A percentile compares a stretch with the other conserved stretches of the same genome.
phyloP scores from a whole-genome alignment of 176 grass and related monocot species.

The Bolboschoenus planiculmis region DNA sequence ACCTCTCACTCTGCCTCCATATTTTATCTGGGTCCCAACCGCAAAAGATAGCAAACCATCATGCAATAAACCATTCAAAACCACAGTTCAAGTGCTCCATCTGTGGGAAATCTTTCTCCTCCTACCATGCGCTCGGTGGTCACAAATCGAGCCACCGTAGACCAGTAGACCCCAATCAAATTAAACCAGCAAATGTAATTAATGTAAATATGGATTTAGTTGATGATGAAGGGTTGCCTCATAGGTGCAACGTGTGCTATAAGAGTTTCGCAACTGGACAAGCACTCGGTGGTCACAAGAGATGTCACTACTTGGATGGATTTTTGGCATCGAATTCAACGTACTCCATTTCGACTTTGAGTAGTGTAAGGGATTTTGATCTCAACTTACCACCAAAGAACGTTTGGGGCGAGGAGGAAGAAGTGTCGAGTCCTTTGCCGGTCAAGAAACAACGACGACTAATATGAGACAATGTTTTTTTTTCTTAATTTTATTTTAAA shows the following conservation, averaged over 20 bases:
- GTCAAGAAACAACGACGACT: conserved; percentile 41
- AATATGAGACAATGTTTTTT: background rate
- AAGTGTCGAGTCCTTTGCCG: conserved; percentile 59
- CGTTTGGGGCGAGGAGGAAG: conserved; percentile 58
- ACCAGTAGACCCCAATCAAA: conserved; percentile 1
- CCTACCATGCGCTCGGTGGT: conserved; percentile 72
- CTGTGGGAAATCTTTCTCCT: conserved; percentile 63
- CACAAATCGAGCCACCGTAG: conserved; percentile 80
- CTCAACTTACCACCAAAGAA: conserved; percentile 52
- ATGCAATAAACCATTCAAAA: background rate
- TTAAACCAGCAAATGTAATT: background rate
- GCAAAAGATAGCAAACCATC: background rate
- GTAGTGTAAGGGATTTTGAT: conserved; percentile 55
- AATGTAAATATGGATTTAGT: background rate
- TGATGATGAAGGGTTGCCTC: conserved; percentile 8
- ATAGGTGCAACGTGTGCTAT: conserved; percentile 62
- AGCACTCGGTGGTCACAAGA: conserved; percentile 87
- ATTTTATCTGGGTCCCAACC: conserved; percentile 24
- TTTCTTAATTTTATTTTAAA: background rate
- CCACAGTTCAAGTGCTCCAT: conserved; percentile 53
- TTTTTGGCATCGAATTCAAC: conserved; percentile 22
- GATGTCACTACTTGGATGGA: conserved; percentile 68
- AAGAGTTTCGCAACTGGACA: conserved; percentile 63
- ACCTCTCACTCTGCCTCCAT: conserved; percentile 46
- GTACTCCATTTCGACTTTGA: conserved; percentile 21